Conservation (phyloP, 257 asterid genomes). For the Paulownia fortunei region DNA sequence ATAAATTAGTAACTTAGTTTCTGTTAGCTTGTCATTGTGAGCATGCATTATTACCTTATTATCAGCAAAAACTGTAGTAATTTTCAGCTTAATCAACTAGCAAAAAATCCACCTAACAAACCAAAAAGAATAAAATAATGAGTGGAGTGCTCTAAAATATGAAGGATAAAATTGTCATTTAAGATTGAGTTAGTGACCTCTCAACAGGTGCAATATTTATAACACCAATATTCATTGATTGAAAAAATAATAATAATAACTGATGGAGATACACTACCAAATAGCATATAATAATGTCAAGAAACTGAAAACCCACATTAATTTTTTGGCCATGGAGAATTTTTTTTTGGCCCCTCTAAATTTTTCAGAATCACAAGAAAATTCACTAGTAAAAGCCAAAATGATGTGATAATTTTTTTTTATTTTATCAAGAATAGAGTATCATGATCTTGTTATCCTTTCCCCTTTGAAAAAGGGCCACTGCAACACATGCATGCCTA, state of each 20-base stretch:
- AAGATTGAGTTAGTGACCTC: neutral
- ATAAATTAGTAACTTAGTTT: neutral
- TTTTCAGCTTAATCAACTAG: neutral
- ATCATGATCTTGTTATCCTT: neutral
- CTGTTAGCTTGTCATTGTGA: neutral
- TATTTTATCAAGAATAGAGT: neutral
- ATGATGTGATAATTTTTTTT: neutral
- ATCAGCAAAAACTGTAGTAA: neutral
- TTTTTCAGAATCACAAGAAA: neutral
- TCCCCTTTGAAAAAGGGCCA: neutral
- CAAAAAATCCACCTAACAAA: neutral
- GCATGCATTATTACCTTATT: neutral
- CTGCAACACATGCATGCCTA: neutral
- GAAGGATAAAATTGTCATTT: neutral
- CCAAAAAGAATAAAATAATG: neutral
- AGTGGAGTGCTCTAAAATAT: neutral
- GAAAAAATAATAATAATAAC: neutral
- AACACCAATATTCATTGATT: neutral
- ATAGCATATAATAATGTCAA: neutral
- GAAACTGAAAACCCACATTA: neutral
- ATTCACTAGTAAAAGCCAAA: neutral
- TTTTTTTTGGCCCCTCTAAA: no score
- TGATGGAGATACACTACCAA: constrained; percentile 4
- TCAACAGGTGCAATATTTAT: neutral
- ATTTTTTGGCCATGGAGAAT: no score